These are phyloP conservation scores for Colletotrichum orchidophilum DNA, from an alignment of 2,329 filamentous ascomycete genomes.

Conservation along the genomic window DNA sequence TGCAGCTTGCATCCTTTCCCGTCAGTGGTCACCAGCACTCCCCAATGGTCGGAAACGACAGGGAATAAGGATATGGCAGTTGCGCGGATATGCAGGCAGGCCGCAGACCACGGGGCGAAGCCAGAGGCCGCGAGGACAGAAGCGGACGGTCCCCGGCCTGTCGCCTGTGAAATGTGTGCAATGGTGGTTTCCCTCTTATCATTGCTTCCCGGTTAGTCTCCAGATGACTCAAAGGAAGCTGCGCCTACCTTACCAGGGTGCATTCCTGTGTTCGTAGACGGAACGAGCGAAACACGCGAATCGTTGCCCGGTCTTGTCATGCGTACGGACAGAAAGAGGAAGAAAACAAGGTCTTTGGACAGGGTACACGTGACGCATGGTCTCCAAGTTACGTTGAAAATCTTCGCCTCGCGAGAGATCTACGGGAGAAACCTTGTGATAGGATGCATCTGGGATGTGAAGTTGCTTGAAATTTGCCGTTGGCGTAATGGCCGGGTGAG, in stretches of 20 bases:
- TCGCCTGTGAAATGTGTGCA: neutral
- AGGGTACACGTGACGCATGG: too few species aligned
- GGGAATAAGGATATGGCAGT: neutral
- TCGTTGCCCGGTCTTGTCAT: neutral
- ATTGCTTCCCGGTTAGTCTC: constrained; percentile 13
- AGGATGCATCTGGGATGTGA: too few species aligned
- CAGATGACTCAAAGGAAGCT: constrained; percentile 5
- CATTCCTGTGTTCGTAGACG: constrained; percentile 15
- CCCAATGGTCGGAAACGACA: neutral
- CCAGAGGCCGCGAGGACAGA: neutral
- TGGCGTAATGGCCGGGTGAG: too few species aligned
- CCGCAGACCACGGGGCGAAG: neutral
- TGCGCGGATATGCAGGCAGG: neutral
- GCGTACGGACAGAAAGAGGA: neutral
- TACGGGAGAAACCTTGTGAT: neutral
- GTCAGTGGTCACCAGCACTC: neutral
- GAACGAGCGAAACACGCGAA: neutral
- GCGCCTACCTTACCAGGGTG: neutral
- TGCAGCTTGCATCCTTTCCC: neutral
- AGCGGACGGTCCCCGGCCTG: neutral
- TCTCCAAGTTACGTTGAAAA: neutral
- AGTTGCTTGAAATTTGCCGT: neutral
- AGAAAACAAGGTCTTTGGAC: neutral
- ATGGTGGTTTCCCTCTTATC: neutral
- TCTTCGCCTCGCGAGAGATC: neutral